Conservation (phyloP, 352 stramenopile species). For the Blastocystis hominis region DNA sequence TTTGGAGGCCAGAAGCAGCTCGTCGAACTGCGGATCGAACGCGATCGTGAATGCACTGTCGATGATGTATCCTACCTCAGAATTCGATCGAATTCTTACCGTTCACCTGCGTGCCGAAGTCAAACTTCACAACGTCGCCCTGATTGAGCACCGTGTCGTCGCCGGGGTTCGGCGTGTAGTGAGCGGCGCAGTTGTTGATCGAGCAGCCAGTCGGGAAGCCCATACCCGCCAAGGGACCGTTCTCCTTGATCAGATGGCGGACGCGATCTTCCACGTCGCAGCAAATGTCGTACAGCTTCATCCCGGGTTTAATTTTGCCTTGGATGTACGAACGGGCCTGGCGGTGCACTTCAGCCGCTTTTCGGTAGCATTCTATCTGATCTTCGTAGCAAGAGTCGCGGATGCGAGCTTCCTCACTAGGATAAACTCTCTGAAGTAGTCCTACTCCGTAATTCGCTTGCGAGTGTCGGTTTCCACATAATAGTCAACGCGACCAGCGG, state of each 20-base stretch:
- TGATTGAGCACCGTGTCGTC: conserved; percentile 84
- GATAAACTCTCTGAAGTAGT: conserved; percentile 22
- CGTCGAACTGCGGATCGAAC: conserved; percentile 87
- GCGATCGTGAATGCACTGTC: conserved; percentile 88
- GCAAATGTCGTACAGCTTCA: conserved; percentile 89
- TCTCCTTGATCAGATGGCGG: conserved; percentile 81
- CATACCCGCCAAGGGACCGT: conserved; percentile 75
- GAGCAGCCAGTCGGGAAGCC: conserved; percentile 87
- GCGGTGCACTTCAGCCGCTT: conserved; percentile 85
- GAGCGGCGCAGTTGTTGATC: conserved; percentile 89
- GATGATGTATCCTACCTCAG: conserved; percentile 90
- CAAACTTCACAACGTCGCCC: conserved; percentile 93
- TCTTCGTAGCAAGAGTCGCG: conserved; percentile 72
- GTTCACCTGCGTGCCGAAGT: conserved; percentile 92
- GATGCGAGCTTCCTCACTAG: not conserved
- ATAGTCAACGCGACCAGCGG: conserved; percentile 60
- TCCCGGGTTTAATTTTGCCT: conserved; percentile 85
- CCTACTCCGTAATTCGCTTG: not conserved
- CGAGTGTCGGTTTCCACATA: conserved; percentile 57
- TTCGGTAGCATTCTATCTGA: conserved; percentile 82
- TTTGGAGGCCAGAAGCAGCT: conserved; percentile 76
- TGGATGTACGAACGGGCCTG: conserved; percentile 80
- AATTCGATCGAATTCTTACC: no score
- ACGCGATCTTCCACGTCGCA: conserved; percentile 88
- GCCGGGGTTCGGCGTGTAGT: conserved; percentile 90